Evolutionary conservation across 768 basidiomycete species (phyloP).

Genomic region (Sutorius australiensis): DNA sequence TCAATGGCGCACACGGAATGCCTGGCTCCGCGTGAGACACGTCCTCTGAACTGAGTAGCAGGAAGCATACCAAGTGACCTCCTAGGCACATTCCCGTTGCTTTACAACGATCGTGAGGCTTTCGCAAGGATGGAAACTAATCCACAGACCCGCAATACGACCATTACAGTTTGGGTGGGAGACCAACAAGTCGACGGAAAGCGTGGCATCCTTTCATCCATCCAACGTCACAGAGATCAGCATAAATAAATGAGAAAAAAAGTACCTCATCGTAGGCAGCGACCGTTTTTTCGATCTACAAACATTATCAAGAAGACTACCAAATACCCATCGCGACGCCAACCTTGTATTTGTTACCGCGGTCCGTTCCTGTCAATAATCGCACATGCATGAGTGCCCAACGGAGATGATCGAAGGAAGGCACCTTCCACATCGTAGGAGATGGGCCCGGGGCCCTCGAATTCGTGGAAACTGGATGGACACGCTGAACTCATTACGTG

Average conservation of each 20-base stretch:
- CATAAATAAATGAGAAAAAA: neutral
- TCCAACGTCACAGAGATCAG: slow-evolving; percentile 1
- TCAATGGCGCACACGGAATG: slow-evolving; percentile 43
- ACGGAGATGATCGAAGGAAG: neutral
- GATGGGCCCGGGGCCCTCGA: slow-evolving; percentile 82
- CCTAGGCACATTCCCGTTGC: slow-evolving; percentile 91
- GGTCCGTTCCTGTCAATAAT: slow-evolving; percentile 61
- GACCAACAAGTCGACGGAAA: slow-evolving; percentile 70
- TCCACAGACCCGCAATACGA: slow-evolving; percentile 68
- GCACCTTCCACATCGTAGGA: slow-evolving; percentile 83
- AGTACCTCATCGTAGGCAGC: slow-evolving; percentile 83
- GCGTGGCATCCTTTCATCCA: slow-evolving; percentile 62
- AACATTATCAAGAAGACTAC: slow-evolving; percentile 4
- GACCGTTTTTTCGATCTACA: slow-evolving; percentile 81
- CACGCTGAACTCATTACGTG: slow-evolving; percentile 47
- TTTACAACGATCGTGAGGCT: slow-evolving; percentile 24
- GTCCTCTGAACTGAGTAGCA: neutral
- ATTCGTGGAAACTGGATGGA: slow-evolving; percentile 89
- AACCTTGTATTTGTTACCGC: slow-evolving; percentile 92
- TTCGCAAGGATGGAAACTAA: neutral
- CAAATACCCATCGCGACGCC: neutral
- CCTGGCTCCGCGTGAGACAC: slow-evolving; percentile 30
- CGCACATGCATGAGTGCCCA: neutral
- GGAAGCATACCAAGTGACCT: slow-evolving; percentile 67
- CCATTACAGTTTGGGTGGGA: slow-evolving; percentile 85